Conservation (phyloP, 2,329 filamentous ascomycete species). For the Uncinocarpus reesii region DNA sequence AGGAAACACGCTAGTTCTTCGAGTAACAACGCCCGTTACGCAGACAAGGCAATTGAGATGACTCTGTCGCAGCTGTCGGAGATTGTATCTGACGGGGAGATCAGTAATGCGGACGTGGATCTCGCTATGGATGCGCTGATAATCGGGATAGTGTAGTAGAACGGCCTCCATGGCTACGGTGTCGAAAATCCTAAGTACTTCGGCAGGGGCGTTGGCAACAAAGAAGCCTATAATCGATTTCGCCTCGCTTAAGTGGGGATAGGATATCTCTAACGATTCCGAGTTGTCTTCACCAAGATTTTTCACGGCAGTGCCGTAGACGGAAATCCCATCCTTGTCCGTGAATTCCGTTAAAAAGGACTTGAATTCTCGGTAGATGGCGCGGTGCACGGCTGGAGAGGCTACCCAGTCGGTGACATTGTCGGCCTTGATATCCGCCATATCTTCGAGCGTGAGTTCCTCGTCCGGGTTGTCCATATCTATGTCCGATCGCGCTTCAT, state of each 20-base stretch:
- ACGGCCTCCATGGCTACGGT: conserved; percentile 95
- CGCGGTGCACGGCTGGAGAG: conserved; percentile 77
- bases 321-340: conserved; percentile 76
- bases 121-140: conserved; percentile 93
- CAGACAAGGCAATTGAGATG: conserved; percentile 93
- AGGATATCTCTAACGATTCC: conserved; percentile 91
- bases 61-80: conserved; percentile 86
- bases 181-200: conserved; percentile 92
- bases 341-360: conserved; percentile 93
- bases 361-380: conserved; percentile 94
- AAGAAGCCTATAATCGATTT: conserved; percentile 95
- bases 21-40: conserved; percentile 89
- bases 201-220: conserved; percentile 86
- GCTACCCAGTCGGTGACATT: conserved; percentile 94
- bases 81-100: conserved; percentile 84
- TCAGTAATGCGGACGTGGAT: conserved; percentile 97
- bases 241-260: conserved; percentile 77
- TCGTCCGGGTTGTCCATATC: conserved; percentile 96
- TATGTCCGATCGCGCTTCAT: conserved; percentile 82
- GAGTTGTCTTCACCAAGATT: conserved; percentile 96
- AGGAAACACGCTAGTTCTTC: conserved; percentile 88
- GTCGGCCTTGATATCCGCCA: conserved; percentile 85
- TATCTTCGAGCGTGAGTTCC: conserved; percentile 80
- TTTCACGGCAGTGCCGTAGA: conserved; percentile 88
- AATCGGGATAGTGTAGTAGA: conserved; percentile 91